Conservation (phyloP, 441 rosid species). For the Biscutella laevigata region DNA sequence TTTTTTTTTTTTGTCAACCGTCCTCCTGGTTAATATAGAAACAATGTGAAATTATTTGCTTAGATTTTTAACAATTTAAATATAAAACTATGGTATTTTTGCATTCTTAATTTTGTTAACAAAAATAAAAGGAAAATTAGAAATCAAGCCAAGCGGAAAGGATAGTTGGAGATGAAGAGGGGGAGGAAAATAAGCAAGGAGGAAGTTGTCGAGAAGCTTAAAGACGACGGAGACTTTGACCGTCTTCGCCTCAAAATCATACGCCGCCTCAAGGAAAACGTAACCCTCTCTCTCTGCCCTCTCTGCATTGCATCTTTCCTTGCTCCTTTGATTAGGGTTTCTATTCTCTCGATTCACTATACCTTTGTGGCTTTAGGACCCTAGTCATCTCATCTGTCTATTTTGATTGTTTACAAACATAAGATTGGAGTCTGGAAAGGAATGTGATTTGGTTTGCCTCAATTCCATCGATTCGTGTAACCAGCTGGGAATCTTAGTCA, state of each 20-base stretch:
- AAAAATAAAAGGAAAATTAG: neutral
- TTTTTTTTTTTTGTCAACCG: too few species aligned
- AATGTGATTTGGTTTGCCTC: neutral
- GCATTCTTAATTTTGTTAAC: too few species aligned
- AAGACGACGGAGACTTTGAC: constrained; percentile 91
- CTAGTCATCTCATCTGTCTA: neutral
- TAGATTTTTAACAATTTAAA: too few species aligned
- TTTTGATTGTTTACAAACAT: neutral
- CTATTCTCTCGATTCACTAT: neutral
- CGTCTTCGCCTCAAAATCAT: constrained; percentile 75
- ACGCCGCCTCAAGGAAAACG: constrained; percentile 79
- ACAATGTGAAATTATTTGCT: too few species aligned
- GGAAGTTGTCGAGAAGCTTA: constrained; percentile 65
- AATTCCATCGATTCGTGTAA: neutral
- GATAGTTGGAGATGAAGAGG: constrained; percentile 1
- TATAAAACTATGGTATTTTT: too few species aligned
- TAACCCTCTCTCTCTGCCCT: constrained; percentile 13
- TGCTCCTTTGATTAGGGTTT: constrained; percentile 19
- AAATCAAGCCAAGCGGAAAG: neutral
- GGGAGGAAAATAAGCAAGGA: constrained; percentile 39
- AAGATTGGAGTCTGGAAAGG: neutral
- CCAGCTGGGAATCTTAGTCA: neutral
- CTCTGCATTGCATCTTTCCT: neutral
- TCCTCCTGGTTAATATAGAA: too few species aligned
- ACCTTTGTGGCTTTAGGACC: neutral